phyloP scores from a whole-genome alignment of 2,329 filamentous ascomycete species.

The Phialophora verrucosa region DNA sequence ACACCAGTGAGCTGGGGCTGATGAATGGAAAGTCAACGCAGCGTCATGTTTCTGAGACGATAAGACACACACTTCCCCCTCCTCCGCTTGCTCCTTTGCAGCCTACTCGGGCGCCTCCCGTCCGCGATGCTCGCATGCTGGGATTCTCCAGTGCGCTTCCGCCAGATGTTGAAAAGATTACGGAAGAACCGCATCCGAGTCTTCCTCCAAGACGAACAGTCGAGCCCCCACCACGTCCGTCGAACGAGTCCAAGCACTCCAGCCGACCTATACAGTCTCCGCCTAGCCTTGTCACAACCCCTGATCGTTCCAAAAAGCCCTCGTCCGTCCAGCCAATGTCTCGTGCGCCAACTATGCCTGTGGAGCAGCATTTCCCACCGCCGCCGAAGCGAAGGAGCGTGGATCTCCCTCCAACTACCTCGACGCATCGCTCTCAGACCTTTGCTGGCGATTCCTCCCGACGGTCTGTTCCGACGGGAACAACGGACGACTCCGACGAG shows the following conservation, averaged over 20 bases:
- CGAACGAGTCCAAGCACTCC: conserved; percentile 36
- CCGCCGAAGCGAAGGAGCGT: conserved; percentile 43
- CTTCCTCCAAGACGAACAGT: conserved; percentile 53
- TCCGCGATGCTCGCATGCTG: conserved; percentile 36
- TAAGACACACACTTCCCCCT: conserved; percentile 27
- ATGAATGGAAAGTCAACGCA: conserved; percentile 55
- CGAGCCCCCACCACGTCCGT: conserved; percentile 36
- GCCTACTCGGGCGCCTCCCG: conserved; percentile 18
- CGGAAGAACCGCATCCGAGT: conserved; percentile 52
- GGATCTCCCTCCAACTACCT: conserved; percentile 23
- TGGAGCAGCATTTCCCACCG: conserved; percentile 42
- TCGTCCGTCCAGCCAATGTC: conserved; percentile 26
- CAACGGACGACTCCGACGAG: conserved; percentile 58
- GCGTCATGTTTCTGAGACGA: conserved; percentile 37
- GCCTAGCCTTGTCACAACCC: conserved; percentile 1
- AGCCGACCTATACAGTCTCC: conserved; percentile 16
- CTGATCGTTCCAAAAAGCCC: conserved; percentile 33
- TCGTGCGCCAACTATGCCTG: conserved; percentile 36
- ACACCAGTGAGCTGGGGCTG: conserved; percentile 45
- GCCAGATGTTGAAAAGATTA: conserved; percentile 15
- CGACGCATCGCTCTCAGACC: conserved; percentile 26
- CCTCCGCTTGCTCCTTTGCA: conserved; percentile 41
- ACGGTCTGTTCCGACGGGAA: conserved; percentile 30
- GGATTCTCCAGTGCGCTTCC: conserved; percentile 30
- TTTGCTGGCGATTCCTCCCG: conserved; percentile 21